Base-by-base conservation (phyloP, 345 rosid genomes). In the Laguncularia racemosa region DNA sequence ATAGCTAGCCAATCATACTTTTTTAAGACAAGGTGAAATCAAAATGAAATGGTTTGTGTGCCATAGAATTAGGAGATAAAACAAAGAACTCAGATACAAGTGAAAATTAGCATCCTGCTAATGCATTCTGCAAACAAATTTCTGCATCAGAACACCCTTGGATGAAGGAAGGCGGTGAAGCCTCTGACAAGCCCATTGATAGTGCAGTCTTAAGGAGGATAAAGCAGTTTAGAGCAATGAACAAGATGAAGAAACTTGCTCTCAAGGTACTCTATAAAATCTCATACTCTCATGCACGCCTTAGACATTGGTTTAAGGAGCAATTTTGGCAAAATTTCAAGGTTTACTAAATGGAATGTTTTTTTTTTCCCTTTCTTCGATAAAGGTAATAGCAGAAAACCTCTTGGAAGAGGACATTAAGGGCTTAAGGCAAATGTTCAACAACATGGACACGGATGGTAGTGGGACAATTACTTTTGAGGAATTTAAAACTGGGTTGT, bases 391-490 rank as follows among this genome's bases (percentile, higher is more conserved):
- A 56, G 97, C 99, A 3, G 81, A 87, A 66, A 86, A 63, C 74
- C 78, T 93, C 46, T 80, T 93, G 0, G 86, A 78, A 71, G 99
- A 93, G 56, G 99, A 89, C 65, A 81, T 85, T 68, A 79, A 80
- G 70, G 99, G 99, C 60, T 67, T 93, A 66, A 79, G 65, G 62
- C 78, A 82, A 59, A 86, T 67, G 96, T 93, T 93, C 76, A 75
- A 73, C 58, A 89, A 87, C 88, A 85, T 93, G 57, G 99, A 87
- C 80, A 89, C 91, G 0, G 96, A 93, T 68, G 49, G 76, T 43
- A 93, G 91, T 72, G 97, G 90, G 4, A 77, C 88, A 26, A 89
- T 93, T 60, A 93, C 97, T 40, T 77, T 70, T 52, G 90, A 87
- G 53, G 99, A 93, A 65, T 88, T 93, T 28, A 89, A 68, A 65